Evolutionary conservation across 331 rosid genomes (phyloP), one percentile per base, ranked within the genome.

Genomic region (Arachis monticola): DNA sequence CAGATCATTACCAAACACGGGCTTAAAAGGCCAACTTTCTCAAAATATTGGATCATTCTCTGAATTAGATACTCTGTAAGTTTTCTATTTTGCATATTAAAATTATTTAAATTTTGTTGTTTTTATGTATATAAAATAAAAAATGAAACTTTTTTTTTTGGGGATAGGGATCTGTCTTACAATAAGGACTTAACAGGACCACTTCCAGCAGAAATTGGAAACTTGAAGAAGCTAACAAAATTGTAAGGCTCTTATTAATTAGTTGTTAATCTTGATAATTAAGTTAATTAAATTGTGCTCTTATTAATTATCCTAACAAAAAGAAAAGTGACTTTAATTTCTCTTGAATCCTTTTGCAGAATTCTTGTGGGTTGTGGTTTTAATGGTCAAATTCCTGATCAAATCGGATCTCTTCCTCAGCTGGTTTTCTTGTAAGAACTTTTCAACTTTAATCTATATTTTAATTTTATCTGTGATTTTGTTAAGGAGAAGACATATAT

Each of bases 191-290:
- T 89, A 53, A 70, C 53, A 4, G 92, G 90, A 85, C 12, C 22
- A 58, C 83, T 89, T 74, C 88, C 87, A 50, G n/a, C 1, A 65
- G 81, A 83, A 61, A 89, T 89, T 66, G 92, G 88, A 82, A 75
- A 58, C 8, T 67, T 89, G 80, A 81, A 10, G 40, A 85, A 85
- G 52, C 90, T 89, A 44, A 7, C 56, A 5, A 63, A 14, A 51
- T 60, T 85, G 95, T 89, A 89, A 79, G 86, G 32, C 47, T 4
- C 44, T n/a, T 59, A 2, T 52, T 70, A 42, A 55, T 32, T 73
- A 38, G 50, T 69, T 53, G 31, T 38, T 13, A 22, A 12, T 4
- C 5, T 38, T 38, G 41, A 38, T 38, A 38, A 38, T 38, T 38
- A 85, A 85, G 57, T 88, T 89, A 44, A 7, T 56, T 3, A 63